phyloP scores from a whole-genome alignment of 2,329 filamentous ascomycete genomes.

The Hymenotorrendiella dingleyae region DNA sequence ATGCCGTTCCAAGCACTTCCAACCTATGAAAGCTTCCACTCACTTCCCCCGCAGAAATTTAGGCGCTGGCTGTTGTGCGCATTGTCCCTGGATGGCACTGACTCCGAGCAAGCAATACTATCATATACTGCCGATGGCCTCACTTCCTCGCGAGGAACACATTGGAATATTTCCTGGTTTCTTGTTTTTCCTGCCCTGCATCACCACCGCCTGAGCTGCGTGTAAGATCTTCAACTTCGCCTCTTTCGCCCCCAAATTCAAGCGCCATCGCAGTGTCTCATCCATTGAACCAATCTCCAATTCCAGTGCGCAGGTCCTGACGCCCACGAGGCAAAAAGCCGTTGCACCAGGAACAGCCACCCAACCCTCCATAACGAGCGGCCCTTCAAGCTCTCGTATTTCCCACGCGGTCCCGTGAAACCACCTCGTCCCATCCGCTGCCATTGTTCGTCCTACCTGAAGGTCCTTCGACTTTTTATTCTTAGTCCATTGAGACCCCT shows the following conservation, averaged over 20 bases:
- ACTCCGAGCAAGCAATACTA: too few relatives aligned
- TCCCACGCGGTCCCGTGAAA: slow-evolving; percentile 28
- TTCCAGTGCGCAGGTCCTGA: slow-evolving; percentile 22
- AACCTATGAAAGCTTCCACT: too few relatives aligned
- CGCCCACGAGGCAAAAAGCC: slow-evolving; percentile 22
- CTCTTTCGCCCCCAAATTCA: slow-evolving; percentile 23
- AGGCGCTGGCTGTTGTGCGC: too few relatives aligned
- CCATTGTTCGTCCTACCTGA: slow-evolving; percentile 23
- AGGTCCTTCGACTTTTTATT: slow-evolving; percentile 18
- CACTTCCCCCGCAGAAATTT: too few relatives aligned
- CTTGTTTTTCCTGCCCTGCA: background rate
- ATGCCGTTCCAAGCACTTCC: too few relatives aligned
- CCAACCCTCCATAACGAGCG: slow-evolving; percentile 9
- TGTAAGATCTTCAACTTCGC: slow-evolving; percentile 22
- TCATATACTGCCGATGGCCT: slow-evolving; percentile 9
- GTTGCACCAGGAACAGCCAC: slow-evolving; percentile 6
- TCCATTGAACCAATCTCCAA: too few relatives aligned
- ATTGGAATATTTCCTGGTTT: background rate
- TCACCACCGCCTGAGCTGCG: too few relatives aligned
- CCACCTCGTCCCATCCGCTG: slow-evolving; percentile 18
- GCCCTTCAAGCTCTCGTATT: slow-evolving; percentile 14
- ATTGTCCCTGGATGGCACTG: too few relatives aligned
- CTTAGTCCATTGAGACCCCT: slow-evolving; percentile 15
- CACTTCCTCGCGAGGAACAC: slow-evolving; percentile 25
- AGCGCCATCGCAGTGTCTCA: too few relatives aligned